A percentile compares a stretch with the other conserved stretches of the same genome.
These are phyloP conservation scores for Phycomyces blakesleeanus DNA, from an alignment of 192 early-diverging fungal genomes.

Conservation along the genomic window DNA sequence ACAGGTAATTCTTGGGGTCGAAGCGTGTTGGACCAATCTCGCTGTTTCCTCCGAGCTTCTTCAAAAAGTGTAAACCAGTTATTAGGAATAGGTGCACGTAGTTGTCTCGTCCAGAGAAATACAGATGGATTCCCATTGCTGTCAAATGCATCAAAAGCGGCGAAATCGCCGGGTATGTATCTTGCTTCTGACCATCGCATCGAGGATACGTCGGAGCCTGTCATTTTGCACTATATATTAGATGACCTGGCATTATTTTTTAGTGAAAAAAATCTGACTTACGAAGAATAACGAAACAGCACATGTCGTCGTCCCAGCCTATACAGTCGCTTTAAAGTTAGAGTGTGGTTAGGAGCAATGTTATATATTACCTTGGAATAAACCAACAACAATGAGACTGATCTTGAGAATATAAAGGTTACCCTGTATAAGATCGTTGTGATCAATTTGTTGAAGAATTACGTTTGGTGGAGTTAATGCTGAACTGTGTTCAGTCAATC, in stretches of 20 bases:
- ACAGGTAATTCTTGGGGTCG: not conserved
- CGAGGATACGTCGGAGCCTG: constrained; percentile 24
- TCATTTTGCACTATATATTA: not conserved
- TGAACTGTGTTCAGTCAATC: not conserved
- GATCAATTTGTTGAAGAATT: not conserved
- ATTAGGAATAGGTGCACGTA: constrained; percentile 24
- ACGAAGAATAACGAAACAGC: constrained; percentile 36
- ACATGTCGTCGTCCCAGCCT: constrained; percentile 44
- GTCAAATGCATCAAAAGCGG: constrained; percentile 34
- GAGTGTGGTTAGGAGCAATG: not conserved
- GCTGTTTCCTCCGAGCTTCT: constrained; percentile 33
- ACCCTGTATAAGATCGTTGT: constrained; percentile 32
- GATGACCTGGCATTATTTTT: not conserved
- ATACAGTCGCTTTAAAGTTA: constrained; percentile 3
- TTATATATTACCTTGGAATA: constrained; percentile 30
- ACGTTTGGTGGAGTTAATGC: not conserved
- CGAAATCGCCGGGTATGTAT: constrained; percentile 35
- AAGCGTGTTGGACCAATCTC: constrained; percentile 16
- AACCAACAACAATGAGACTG: constrained; percentile 23
- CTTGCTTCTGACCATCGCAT: constrained; percentile 38
- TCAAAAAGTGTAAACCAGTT: constrained; percentile 39
- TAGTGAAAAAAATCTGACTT: constrained; percentile 1
- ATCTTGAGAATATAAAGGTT: constrained; percentile 33
- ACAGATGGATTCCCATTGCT: constrained; percentile 32
- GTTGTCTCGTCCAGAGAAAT: constrained; percentile 25